phyloP scores from a whole-genome alignment of 345 rosid genomes.

The Turnera subulata region DNA sequence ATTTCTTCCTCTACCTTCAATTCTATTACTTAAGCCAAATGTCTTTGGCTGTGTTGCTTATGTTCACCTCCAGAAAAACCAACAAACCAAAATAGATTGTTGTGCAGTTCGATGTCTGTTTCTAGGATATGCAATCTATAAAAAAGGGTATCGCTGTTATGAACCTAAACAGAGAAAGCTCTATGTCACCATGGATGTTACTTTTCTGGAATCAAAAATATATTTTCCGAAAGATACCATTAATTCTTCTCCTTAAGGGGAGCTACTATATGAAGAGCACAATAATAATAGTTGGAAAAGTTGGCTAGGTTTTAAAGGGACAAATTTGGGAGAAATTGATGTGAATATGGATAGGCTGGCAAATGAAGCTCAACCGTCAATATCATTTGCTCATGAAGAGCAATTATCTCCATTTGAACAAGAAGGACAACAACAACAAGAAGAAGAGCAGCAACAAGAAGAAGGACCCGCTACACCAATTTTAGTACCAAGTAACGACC shows the following conservation, averaged over 20 bases:
- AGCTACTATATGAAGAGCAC: too few species aligned
- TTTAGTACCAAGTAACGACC: not conserved
- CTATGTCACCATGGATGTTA: too few species aligned
- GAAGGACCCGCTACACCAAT: not conserved
- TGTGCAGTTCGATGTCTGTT: not conserved
- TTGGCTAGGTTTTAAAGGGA: too few species aligned
- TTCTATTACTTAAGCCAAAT: not conserved
- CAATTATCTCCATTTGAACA: too few species aligned
- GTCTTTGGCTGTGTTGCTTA: conserved; percentile 5
- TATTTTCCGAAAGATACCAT: too few species aligned
- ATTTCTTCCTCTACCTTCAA: not conserved
- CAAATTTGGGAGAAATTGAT: too few species aligned
- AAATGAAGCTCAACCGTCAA: not conserved
- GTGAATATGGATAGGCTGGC: not conserved
- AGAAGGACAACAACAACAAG: not conserved
- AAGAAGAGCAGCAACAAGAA: not conserved
- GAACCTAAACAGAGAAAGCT: too few species aligned
- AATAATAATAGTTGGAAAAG: too few species aligned
- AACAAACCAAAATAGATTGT: not conserved
- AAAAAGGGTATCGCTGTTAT: not conserved
- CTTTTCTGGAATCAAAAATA: too few species aligned
- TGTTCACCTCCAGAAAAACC: not conserved
- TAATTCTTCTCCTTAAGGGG: too few species aligned
- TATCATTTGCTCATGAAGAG: not conserved
- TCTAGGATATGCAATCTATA: not conserved